Percentiles rank a stretch among this genome's conserved stretches.
These are phyloP conservation scores for Exophiala bonariae DNA, from an alignment of 2,329 filamentous ascomycete genomes.

Conservation along the genomic window DNA sequence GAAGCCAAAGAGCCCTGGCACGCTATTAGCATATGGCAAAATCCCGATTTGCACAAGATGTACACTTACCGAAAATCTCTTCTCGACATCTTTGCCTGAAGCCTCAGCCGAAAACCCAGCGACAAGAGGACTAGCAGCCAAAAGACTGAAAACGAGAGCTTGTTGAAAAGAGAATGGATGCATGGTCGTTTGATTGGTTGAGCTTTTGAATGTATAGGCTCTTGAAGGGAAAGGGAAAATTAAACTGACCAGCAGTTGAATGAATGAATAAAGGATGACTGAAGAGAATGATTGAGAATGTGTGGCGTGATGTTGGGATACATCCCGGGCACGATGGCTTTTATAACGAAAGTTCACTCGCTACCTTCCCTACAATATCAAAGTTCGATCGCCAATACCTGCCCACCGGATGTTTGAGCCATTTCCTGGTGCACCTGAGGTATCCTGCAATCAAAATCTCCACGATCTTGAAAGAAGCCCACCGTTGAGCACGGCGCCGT, in stretches of 20 bases:
- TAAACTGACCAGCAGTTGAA: conserved; percentile 11
- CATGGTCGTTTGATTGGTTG: background rate
- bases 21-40: background rate
- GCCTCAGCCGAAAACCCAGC: conserved; percentile 2
- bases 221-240: background rate
- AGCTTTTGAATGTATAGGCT: background rate
- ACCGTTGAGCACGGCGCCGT: no score
- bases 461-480: no score
- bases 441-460: background rate
- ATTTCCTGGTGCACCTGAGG: background rate
- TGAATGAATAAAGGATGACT: conserved; percentile 1
- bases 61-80: conserved; percentile 5
- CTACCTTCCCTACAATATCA: no score
- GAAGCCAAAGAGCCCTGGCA: conserved; percentile 8
- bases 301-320: background rate
- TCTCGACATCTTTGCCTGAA: conserved; percentile 3
- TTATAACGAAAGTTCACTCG: no score
- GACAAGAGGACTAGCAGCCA: conserved; percentile 4
- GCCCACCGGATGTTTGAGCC: background rate
- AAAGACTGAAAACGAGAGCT: conserved; percentile 8
- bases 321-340: no score
- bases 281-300: background rate
- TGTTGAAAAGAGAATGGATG: conserved; percentile 3
- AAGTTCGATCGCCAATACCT: no score
- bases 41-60: background rate